Evolutionary conservation across 208 protist species (phyloP), one percentile per base, ranked within the genome.

Genomic region (Crithidia bombi): DNA sequence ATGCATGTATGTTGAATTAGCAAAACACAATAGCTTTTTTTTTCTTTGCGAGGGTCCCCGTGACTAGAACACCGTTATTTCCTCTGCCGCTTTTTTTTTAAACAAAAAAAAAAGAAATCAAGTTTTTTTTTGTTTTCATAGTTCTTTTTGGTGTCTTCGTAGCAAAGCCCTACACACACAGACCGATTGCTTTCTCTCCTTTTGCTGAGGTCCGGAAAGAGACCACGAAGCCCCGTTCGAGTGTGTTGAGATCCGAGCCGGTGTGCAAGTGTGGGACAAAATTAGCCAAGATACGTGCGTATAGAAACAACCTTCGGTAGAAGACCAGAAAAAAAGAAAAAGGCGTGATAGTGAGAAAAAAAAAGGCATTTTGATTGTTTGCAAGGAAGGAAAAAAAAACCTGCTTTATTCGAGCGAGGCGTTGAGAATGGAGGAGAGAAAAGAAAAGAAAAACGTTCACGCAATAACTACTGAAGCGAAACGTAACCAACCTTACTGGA

Each of bases 391-490:
- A 46, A 67, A 56, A 56, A 41, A 44, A 51, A 65, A 36, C 9
- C 3, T 33, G 38, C 14, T 55, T 7, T 55, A 21, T 36, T 9
- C 28, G 50, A 21, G 9, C 28, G 50, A 36, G 36, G 28, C 4
- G 28, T 6, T 26, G 3, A 59, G 44, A 28, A 56, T n/a, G n/a
- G 28, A 10, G 36, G 17, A 65, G 59, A 50, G 35, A 35, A 69
- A 73, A 62, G 56, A 68, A 55, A 56, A 68, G n/a, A 59, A 39
- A 30, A 12, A 15, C 33, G 57, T 52, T 47, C 65, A 66, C 33
- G 56, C 35, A 75, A 67, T 46, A 38, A 44, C 32, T 32, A 59
- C n/a, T 49, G 41, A 67, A 15, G 14, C 54, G n/a, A 41, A 55
- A 38, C 35, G 28, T 59, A 39, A 17, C 46, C 47, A 11, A 56